Evolutionary conservation across 345 rosid genomes (phyloP), one percentile per base, ranked within the genome.

Genomic region (Eucalyptus cloeziana): DNA sequence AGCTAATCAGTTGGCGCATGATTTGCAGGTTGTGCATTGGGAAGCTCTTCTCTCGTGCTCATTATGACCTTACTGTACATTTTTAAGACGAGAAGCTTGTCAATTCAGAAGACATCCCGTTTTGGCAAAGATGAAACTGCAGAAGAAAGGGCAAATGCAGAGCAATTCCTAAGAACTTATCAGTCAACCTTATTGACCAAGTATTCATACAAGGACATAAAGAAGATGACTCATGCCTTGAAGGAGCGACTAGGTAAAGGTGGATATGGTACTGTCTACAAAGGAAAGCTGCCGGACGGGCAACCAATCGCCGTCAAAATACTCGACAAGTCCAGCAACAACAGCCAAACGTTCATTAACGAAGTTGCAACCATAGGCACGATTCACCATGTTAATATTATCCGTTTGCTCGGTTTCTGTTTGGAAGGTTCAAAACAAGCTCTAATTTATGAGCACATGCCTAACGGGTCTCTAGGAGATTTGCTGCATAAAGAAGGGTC

Each of bases 301-400:
- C 88, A 80, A 43, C 62, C 51, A 5, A 89, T 89, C 15, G 90
- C 91, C 1, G 88, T 91, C 56, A 91, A 90, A 88, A 62, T 90
- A 69, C 88, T 91, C 8, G 12, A 85, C 51, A 87, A 89, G 79
- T 85, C 88, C 51, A 87, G 56, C 40, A 45, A 86, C 24, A 30
- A 22, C 24, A 30, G 90, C 60, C 85, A 76, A 30, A 86, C 76
- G 47, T 89, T 88, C 87, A 86, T 87, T 44, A 91, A 91, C 40
- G 93, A 91, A 44, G 91, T 90, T 50, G 89, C 87, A 31, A 89
- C 91, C 30, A 86, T 91, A 54, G 93, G 93, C 16, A 45, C 86
- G 49, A 91, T 91, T 50, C 91, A 91, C 90, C 93, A 91, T 89
- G 44, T 91, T 19, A 88, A 89, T 83, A 69, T 91, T 52, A 89